These are phyloP conservation scores for Phlegmacium glaucopus DNA, from an alignment of 768 basidiomycete species.

Conservation along the genomic window DNA sequence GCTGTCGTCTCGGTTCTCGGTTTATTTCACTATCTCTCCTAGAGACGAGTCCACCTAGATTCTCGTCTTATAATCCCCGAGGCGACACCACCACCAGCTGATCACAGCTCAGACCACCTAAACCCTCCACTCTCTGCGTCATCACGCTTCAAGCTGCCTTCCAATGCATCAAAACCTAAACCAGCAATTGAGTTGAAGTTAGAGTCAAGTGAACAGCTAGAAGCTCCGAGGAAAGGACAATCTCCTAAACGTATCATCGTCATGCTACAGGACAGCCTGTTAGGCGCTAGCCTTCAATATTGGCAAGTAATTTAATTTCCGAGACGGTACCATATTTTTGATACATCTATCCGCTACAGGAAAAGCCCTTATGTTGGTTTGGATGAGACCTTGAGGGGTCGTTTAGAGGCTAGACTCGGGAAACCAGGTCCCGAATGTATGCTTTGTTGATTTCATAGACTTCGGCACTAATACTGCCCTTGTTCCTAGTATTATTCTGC, in stretches of 20 bases:
- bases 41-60: constrained; percentile 59
- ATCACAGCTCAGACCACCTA: constrained; percentile 2
- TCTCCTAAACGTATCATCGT: constrained; percentile 25
- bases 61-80: constrained; percentile 36
- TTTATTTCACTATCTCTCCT: constrained; percentile 48
- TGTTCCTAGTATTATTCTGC: no score
- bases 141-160: not conserved
- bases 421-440: constrained; percentile 43
- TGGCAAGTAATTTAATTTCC: constrained; percentile 1
- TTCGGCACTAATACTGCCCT: no score
- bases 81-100: not conserved
- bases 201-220: constrained; percentile 30
- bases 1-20: constrained; percentile 39
- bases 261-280: constrained; percentile 31
- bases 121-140: constrained; percentile 4
- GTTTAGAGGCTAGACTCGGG: constrained; percentile 43
- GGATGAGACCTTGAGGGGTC: constrained; percentile 42
- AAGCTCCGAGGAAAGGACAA: constrained; percentile 17
- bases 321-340: not conserved
- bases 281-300: constrained; percentile 43
- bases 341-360: constrained; percentile 15
- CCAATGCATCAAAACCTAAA: constrained; percentile 17
- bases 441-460: constrained; percentile 31
- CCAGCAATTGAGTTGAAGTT: constrained; percentile 33
- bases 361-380: constrained; percentile 43